Base-by-base conservation (phyloP, 2,329 filamentous ascomycete species). In the Ophiostoma novo-ulmi region DNA sequence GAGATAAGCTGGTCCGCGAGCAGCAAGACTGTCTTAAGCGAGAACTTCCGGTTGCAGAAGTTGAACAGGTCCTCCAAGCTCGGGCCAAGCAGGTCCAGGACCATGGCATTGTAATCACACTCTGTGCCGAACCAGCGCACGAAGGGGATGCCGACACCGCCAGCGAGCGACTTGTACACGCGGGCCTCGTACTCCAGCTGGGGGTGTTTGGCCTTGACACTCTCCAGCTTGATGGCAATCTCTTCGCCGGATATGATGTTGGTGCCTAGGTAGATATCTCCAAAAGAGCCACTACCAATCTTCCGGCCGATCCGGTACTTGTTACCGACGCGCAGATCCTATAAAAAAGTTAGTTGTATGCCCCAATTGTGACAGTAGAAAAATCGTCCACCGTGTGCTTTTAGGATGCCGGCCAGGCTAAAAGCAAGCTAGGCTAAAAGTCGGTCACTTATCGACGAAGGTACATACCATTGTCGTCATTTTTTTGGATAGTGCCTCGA, bases 41-140 rank as follows among this genome's bases (percentile, higher is more conserved):
- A 97, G 85, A 98, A 99, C 81, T 98, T 98, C 81, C 95, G 91
- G 89, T 98, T 98, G 89, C 95, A 99, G 82, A 98, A 98, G 88
- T 99, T 98, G 92, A 99, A 99, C 44, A 99, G 87, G 80, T 99
- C 95, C 83, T 99, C 95, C 81, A 99, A 84, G 78, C 91, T 95
- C 75, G 95, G 95, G 55, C 95, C 95, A 71, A 99, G 91, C 36
- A 99, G 89, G 79, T 99, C 95, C 75, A 98, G 89, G 69, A 99
- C 95, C 95, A 99, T 98, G 80, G 95, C 95, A 83, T 99, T 98
- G 89, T 99, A 98, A 84, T 98, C 95, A 82, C 94, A 98, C 83
- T 99, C 95, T 73, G 94, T 98, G 76, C 95, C 95, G 82, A 98
- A 99, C 95, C 95, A 99, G 82, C 94, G 93, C 79, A 99, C 95